Base-by-base conservation (phyloP, 495 filamentous ascomycete genomes). In the Aspergillus bridgeri region DNA sequence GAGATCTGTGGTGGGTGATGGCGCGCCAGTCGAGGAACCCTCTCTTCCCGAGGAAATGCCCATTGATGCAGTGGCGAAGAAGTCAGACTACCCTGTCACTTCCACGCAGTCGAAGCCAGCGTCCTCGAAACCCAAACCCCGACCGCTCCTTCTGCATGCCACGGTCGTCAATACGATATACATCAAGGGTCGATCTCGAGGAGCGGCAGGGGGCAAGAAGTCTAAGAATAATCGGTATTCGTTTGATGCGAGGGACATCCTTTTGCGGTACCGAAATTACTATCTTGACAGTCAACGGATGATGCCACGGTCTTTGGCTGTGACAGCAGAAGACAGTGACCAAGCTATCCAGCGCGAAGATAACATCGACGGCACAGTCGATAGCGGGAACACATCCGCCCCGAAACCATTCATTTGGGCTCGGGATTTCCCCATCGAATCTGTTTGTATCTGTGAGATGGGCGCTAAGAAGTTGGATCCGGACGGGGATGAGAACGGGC, bases 111-210 rank as follows among this genome's bases (percentile, higher is more conserved):
- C 33, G 18, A 38, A 43, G 22, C 1, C 47, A 19, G 25, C 11
- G 48, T 20, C 50, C 3, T 19, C n/a, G 9, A 65, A 64, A 43
- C 62, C 59, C 4, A 73, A 71, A 53, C 50, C 62, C 1, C 73
- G 92, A 29, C 82, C 83, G n/a, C 68, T 98, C 49, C 79, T 89
- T 19, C 66, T 96, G 50, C 93, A 96, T 68, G 91, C 89, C 17
- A 96, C 93, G 3, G 77, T 97, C 5, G 72, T 94, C 20, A 96
- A 97, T 69, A 96, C 91, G 7, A 83, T 92, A 27, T 96, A 96
- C 68, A 83, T 87, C 29, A 63, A 59, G 25, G 75, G 71, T 22
- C 74, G 63, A 65, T 70, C 60, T 59, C 75, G 43, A 63, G 70
- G 48, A 58, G 64, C 29, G 56, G 66, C 57, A 20, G 56, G 57